Evolutionary conservation across 345 rosid species (phyloP), one percentile per base, ranked within the genome.

Genomic region (Hirschfeldia incana): DNA sequence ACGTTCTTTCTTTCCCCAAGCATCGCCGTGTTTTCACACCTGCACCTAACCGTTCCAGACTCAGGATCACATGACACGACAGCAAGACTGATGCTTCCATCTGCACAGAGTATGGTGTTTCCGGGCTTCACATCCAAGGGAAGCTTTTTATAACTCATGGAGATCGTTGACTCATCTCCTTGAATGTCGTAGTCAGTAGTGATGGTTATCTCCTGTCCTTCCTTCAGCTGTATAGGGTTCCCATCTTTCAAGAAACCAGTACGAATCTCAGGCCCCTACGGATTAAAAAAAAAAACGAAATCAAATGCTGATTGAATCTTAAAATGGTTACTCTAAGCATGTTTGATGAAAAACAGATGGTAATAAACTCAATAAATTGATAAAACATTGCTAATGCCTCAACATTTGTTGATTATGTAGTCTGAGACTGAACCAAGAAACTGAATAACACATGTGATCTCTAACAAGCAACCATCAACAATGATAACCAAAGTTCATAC

Each of bases 1-100:
- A 93, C 98, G 63, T 93, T 93, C 80, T 93, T 93, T 62, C 98
- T 85, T 83, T 93, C 98, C 17, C 98, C 97, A n/a, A 93, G 84
- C 89, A 85, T 86, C 0, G 97, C 92, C 8, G 94, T 78, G 79
- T 93, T 93, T 77, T 88, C 92, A 81, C 97, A 93, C 11, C 94
- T 88, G 81, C 98, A 93, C 81, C 88, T 87, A 67, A 93, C 98
- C 2, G 90, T 91, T 76, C 93, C 98, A 72, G 89, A 82, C 8
- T 67, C 62, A 4, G 85, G 87, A 83, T 93, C 91, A 84, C 93
- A 89, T 26, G 93, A 84, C 69, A 93, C 70, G 28, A 93, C 98
- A 34, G 82, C 72, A 33, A 93, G 88, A 65, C 87, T 84, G 66
- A 93, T 91, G 75, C 97, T 93, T 73, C 98, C 98, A 82, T 93